Conservation (phyloP, 2,329 filamentous ascomycete species). For the Venturia nashicola region DNA sequence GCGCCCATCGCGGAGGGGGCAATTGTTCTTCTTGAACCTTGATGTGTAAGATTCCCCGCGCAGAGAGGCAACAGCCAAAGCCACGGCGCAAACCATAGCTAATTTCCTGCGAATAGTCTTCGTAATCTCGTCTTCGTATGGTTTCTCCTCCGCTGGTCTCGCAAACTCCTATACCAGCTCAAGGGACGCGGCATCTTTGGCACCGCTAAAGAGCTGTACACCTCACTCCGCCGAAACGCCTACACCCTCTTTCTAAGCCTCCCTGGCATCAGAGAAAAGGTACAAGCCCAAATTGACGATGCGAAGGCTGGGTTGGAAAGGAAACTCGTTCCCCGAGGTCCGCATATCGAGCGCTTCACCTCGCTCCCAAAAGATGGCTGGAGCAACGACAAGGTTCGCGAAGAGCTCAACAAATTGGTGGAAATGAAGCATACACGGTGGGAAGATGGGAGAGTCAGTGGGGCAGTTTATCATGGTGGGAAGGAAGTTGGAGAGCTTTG, state of each 20-base stretch:
- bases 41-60: conserved; percentile 47
- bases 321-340: conserved; percentile 67
- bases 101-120: conserved; percentile 37
- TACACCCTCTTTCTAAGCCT: conserved; percentile 80
- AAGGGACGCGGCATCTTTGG: conserved; percentile 81
- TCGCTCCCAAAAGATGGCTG: conserved; percentile 74
- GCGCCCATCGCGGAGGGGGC: conserved; percentile 42
- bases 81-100: not conserved
- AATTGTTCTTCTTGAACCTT: conserved; percentile 47
- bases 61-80: not conserved
- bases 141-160: conserved; percentile 73
- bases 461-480: conserved; percentile 93
- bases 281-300: conserved; percentile 72
- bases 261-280: conserved; percentile 75
- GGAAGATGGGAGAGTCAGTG: conserved; percentile 92
- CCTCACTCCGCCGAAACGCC: conserved; percentile 54
- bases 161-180: conserved; percentile 70
- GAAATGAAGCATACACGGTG: conserved; percentile 89
- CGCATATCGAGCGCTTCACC: conserved; percentile 60
- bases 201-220: conserved; percentile 62
- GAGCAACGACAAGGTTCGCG: conserved; percentile 63
- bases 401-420: conserved; percentile 66
- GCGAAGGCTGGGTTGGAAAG: conserved; percentile 67
- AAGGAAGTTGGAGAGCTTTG: conserved; percentile 71
- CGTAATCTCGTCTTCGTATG: conserved; percentile 82